These are phyloP conservation scores for Aspergillus pseudotamarii DNA, from an alignment of 2,329 filamentous ascomycete genomes.

Conservation along the genomic window DNA sequence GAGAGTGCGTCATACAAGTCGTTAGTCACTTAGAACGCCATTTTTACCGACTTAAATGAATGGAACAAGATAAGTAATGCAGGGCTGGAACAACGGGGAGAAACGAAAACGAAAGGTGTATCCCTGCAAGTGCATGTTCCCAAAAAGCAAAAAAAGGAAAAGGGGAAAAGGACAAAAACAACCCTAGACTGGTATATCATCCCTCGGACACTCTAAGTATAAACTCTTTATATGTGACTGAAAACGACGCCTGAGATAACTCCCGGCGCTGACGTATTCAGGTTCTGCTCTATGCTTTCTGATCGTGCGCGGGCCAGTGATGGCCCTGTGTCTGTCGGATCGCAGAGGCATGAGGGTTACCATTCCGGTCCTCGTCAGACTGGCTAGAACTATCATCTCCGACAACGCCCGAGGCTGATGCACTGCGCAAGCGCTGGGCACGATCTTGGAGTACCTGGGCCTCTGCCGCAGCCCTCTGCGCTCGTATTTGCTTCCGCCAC, in stretches of 20 bases:
- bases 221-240: conserved; percentile 20
- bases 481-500: conserved; percentile 86
- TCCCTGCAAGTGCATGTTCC: not conserved
- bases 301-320: conserved; percentile 59
- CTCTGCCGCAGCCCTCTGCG: conserved; percentile 69
- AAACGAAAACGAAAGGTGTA: conserved; percentile 4
- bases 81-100: conserved; percentile 12
- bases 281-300: conserved; percentile 9
- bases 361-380: conserved; percentile 50
- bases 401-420: conserved; percentile 36
- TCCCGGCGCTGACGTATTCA: not conserved
- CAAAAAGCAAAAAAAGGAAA: conserved; percentile 14
- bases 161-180: conserved; percentile 15
- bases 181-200: conserved; percentile 15
- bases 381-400: conserved; percentile 53
- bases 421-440: conserved; percentile 46
- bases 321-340: conserved; percentile 20
- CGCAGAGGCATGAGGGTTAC: conserved; percentile 19
- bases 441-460: conserved; percentile 52
- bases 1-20: conserved; percentile 31
- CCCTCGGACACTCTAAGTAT: conserved; percentile 19
- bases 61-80: not conserved
- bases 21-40: conserved; percentile 33
- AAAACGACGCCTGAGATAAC: conserved; percentile 53
- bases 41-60: conserved; percentile 14